A percentile compares a stretch with the other conserved stretches of the same genome.
These are phyloP conservation scores for Tilletia caries DNA, from an alignment of 1,284 basidiomycete genomes.

Conservation along the genomic window DNA sequence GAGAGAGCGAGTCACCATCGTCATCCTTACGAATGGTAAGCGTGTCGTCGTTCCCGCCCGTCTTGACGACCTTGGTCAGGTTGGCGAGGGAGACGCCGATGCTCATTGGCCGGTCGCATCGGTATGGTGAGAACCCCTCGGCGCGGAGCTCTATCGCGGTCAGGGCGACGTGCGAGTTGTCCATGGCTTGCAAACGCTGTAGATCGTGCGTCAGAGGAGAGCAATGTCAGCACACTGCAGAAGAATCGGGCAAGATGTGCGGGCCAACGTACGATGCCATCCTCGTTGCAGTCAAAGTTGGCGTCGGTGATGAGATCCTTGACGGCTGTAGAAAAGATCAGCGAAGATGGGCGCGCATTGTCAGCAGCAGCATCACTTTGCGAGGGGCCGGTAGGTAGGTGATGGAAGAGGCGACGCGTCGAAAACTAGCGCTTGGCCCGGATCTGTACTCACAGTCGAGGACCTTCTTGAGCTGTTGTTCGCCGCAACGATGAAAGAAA, in stretches of 20 bases:
- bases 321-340: constrained; percentile 63
- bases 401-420: neutral
- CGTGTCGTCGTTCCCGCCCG: constrained; percentile 92
- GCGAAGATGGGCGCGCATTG: neutral
- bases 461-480: constrained; percentile 45
- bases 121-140: constrained; percentile 60
- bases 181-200: constrained; percentile 79
- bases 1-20: constrained; percentile 81
- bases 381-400: neutral
- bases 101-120: constrained; percentile 94
- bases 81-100: constrained; percentile 64
- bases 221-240: neutral
- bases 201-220: neutral
- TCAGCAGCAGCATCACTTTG: neutral
- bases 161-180: constrained; percentile 98
- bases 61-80: constrained; percentile 92
- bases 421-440: neutral
- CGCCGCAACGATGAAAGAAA: neutral
- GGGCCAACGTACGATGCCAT: constrained; percentile 69
- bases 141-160: constrained; percentile 70
- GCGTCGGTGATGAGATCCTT: constrained; percentile 96
- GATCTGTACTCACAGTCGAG: constrained; percentile 27
- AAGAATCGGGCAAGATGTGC: neutral
- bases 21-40: constrained; percentile 88
- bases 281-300: constrained; percentile 96